A percentile compares a stretch with the other conserved stretches of the same genome.
Conservation (phyloP, 768 basidiomycete genomes). For the Kwoniella sp. region DNA sequence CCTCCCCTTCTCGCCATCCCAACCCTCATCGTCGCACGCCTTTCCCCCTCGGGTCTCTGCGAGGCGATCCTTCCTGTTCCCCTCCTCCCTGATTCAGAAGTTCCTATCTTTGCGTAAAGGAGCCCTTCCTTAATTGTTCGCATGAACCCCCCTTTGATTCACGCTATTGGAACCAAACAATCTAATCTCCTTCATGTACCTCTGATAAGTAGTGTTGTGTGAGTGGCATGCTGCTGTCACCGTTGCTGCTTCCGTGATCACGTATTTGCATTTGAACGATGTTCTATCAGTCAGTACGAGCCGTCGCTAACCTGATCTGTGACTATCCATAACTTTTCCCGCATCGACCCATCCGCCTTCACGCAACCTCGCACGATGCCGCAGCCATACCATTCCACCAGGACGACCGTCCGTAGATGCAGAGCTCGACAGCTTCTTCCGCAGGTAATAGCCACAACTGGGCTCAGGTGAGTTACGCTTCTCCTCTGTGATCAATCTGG, state of each 20-base stretch:
- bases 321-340: no score
- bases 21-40: background rate
- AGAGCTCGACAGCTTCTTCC: conserved; percentile 19
- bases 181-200: background rate
- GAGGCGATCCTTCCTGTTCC: background rate
- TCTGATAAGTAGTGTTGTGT: background rate
- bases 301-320: background rate
- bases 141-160: background rate
- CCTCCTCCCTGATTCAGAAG: conserved; percentile 1
- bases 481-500: background rate
- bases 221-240: background rate
- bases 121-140: background rate
- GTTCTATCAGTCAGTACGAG: background rate
- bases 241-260: background rate
- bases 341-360: background rate
- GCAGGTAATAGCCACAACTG: conserved; percentile 19
- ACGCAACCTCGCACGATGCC: background rate
- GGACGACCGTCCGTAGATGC: conserved; percentile 14
- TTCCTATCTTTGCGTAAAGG: background rate
- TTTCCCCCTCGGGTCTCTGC: background rate
- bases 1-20: background rate
- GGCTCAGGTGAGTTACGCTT: conserved; percentile 11
- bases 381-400: background rate
- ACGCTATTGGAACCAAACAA: background rate
- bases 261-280: background rate